These are phyloP conservation scores for Pseudocercospora fuligena DNA, from an alignment of 2,329 filamentous ascomycete genomes.

Conservation along the genomic window DNA sequence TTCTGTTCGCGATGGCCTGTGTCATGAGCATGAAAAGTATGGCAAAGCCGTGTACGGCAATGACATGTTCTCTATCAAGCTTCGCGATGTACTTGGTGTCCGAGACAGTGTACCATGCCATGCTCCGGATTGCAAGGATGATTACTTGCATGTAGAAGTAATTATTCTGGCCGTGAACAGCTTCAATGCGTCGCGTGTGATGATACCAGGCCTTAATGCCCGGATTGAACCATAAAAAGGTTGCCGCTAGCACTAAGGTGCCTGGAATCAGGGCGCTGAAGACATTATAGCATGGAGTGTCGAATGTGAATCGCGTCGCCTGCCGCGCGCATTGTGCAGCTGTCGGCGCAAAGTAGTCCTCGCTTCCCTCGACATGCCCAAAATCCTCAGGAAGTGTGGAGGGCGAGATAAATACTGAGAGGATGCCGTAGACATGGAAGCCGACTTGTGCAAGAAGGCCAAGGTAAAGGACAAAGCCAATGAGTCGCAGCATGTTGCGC, in stretches of 20 bases:
- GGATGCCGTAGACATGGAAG: conserved; percentile 38
- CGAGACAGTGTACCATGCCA: conserved; percentile 43
- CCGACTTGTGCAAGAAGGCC: conserved; percentile 34
- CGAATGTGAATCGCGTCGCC: conserved; percentile 24
- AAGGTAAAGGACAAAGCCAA: conserved; percentile 29
- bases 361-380: conserved; percentile 13
- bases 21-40: conserved; percentile 56
- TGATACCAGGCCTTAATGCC: conserved; percentile 38
- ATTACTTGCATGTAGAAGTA: conserved; percentile 71
- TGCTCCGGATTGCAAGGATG: conserved; percentile 60
- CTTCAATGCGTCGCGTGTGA: conserved; percentile 35
- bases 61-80: conserved; percentile 44
- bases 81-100: conserved; percentile 20
- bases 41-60: conserved; percentile 60
- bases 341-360: conserved; percentile 19
- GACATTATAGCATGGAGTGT: conserved; percentile 29
- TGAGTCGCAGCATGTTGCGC: conserved; percentile 31
- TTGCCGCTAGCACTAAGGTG: conserved; percentile 30
- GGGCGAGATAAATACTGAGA: conserved; percentile 13
- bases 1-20: conserved; percentile 31
- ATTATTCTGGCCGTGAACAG: conserved; percentile 52
- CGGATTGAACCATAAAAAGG: conserved; percentile 42
- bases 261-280: conserved; percentile 33
- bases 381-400: neutral
- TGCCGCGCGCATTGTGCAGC: conserved; percentile 26